phyloP scores from a whole-genome alignment of 345 rosid species.

The Raphanus sativus region DNA sequence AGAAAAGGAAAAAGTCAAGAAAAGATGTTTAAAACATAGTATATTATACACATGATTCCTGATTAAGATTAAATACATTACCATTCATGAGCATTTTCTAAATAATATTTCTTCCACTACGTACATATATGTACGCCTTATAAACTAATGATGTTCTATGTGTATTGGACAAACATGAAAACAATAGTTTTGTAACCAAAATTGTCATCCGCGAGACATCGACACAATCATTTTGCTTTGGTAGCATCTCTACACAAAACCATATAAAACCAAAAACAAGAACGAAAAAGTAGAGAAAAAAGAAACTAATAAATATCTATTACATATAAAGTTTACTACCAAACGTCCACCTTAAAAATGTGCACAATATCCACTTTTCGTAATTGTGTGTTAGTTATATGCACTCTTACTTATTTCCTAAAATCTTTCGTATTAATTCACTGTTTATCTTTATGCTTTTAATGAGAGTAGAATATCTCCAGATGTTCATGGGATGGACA shows the following conservation, averaged over 20 bases:
- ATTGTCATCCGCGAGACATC: slow-evolving; percentile 20
- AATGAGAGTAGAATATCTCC: slow-evolving; percentile 3
- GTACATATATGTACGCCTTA: background rate
- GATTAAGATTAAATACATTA: background rate
- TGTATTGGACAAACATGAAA: slow-evolving; percentile 5
- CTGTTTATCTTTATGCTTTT: slow-evolving; percentile 12
- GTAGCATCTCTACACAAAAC: slow-evolving; percentile 24
- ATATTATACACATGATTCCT: background rate
- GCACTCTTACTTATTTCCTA: background rate
- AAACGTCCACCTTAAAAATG: slow-evolving; percentile 10
- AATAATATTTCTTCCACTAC: background rate
- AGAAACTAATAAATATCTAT: background rate
- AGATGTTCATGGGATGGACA: slow-evolving; percentile 8
- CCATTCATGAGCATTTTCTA: background rate
- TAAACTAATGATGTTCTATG: background rate
- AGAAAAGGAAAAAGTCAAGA: background rate
- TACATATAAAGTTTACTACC: slow-evolving; percentile 23
- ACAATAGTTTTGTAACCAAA: slow-evolving; percentile 16
- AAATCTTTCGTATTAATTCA: background rate
- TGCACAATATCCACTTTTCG: slow-evolving; percentile 11
- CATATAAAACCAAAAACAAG: slow-evolving; percentile 10
- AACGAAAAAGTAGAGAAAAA: background rate
- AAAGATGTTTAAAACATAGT: background rate
- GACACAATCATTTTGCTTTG: slow-evolving; percentile 35
- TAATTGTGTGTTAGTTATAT: slow-evolving; percentile 7